Conservation (phyloP, 495 filamentous ascomycete species). For the Hyphodiscus hymeniophilus region DNA sequence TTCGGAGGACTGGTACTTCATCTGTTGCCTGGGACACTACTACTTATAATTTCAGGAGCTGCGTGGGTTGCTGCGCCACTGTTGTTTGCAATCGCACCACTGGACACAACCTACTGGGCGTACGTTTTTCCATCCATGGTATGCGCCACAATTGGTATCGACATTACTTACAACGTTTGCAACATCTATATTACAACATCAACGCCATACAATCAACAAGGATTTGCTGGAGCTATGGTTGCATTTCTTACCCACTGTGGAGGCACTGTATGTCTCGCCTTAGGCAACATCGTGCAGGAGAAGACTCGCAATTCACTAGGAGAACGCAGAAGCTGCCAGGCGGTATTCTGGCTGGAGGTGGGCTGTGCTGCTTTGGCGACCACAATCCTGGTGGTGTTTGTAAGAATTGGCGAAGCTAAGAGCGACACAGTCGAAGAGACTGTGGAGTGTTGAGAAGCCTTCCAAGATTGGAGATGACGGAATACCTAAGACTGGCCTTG, state of each 20-base stretch:
- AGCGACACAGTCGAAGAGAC: slow-evolving; percentile 62
- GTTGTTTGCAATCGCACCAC: slow-evolving; percentile 62
- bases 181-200: slow-evolving; percentile 77
- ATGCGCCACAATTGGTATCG: slow-evolving; percentile 68
- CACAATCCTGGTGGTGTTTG: slow-evolving; percentile 47
- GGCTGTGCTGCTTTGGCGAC: slow-evolving; percentile 43
- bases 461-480: too few species aligned
- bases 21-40: slow-evolving; percentile 58
- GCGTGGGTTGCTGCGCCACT: slow-evolving; percentile 53
- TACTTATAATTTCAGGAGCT: slow-evolving; percentile 58
- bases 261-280: slow-evolving; percentile 65
- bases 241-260: slow-evolving; percentile 53
- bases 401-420: slow-evolving; percentile 54
- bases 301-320: slow-evolving; percentile 16
- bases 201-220: slow-evolving; percentile 59
- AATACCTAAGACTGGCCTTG: too few species aligned
- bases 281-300: slow-evolving; percentile 31
- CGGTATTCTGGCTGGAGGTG: slow-evolving; percentile 59
- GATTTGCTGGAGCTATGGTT: slow-evolving; percentile 59
- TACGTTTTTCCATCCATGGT: slow-evolving; percentile 77
- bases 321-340: slow-evolving; percentile 42
- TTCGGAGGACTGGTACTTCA: slow-evolving; percentile 69
- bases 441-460: slow-evolving; percentile 26
- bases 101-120: slow-evolving; percentile 48
- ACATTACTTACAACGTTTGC: slow-evolving; percentile 70